A percentile compares a stretch with the other conserved stretches of the same genome.
Conservation (phyloP, 1,284 basidiomycete species). For the Ceratobasidium papillatum region DNA sequence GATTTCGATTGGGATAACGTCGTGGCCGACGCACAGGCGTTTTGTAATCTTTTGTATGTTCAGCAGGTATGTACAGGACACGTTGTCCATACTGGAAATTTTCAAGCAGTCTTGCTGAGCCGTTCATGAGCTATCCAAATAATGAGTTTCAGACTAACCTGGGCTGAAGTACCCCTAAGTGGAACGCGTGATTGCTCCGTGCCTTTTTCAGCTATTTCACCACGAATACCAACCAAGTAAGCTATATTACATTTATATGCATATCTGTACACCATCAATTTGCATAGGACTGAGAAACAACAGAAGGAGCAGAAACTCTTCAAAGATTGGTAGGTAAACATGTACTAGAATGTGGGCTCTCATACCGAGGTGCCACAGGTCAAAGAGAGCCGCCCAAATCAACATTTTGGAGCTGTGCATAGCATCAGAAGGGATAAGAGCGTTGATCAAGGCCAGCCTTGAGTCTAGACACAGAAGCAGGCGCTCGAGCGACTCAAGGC, state of each 20-base stretch:
- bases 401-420: not conserved
- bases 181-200: not conserved
- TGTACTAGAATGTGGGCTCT: not conserved
- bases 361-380: not conserved
- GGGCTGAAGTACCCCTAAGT: not conserved
- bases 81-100: not conserved
- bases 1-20: not conserved
- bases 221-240: not conserved
- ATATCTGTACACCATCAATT: too few species aligned
- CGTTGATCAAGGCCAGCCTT: not conserved
- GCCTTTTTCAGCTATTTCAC: too few species aligned
- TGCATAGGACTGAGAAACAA: not conserved
- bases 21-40: too few species aligned
- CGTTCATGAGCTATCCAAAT: not conserved
- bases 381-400: not conserved
- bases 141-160: not conserved
- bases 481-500: not conserved
- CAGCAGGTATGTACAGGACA: not conserved
- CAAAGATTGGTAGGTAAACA: not conserved
- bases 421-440: not conserved
- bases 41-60: too few species aligned
- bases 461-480: slow-evolving; percentile 1
- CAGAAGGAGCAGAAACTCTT: not conserved
- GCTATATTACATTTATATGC: not conserved
- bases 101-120: not conserved